These are phyloP conservation scores for Penicillium manginii DNA, from an alignment of 495 filamentous ascomycete genomes.

Conservation along the genomic window DNA sequence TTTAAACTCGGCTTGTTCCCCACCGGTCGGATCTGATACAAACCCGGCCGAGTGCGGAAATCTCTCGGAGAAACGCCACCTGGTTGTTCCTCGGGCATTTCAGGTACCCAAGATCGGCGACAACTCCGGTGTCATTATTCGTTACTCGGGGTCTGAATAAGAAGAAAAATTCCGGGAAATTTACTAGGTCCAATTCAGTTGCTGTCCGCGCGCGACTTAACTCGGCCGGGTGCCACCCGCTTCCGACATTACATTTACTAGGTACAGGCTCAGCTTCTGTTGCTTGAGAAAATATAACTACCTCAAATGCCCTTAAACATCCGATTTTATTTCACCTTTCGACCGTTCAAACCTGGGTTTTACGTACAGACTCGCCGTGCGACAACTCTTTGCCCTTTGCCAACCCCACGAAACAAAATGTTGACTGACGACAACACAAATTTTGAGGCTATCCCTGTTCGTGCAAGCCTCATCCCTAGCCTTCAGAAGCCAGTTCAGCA, in stretches of 20 bases:
- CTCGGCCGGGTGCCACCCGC: neutral
- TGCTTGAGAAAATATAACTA: neutral
- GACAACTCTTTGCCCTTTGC: neutral
- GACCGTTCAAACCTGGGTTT: neutral
- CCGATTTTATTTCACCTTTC: neutral
- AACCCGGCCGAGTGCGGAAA: neutral
- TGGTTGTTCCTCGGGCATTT: neutral
- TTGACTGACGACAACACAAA: neutral
- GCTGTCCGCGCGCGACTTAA: neutral
- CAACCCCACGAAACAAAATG: neutral
- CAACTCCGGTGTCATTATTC: neutral
- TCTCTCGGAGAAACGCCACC: neutral
- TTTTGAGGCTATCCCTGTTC: conserved; percentile 9
- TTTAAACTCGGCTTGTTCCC: too few relatives aligned
- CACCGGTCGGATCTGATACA: neutral
- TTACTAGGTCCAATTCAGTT: too few relatives aligned
- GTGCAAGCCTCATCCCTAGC: conserved; percentile 34
- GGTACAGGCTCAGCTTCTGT: neutral
- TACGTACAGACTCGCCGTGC: neutral
- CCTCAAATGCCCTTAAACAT: neutral
- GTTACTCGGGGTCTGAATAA: neutral
- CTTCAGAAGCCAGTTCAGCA: conserved; percentile 30
- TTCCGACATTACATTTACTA: neutral
- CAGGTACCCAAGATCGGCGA: too few relatives aligned
- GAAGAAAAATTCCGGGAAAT: too few relatives aligned